These are phyloP conservation scores for Coprinellus micaceus DNA, from an alignment of 768 basidiomycete species.

Conservation along the genomic window DNA sequence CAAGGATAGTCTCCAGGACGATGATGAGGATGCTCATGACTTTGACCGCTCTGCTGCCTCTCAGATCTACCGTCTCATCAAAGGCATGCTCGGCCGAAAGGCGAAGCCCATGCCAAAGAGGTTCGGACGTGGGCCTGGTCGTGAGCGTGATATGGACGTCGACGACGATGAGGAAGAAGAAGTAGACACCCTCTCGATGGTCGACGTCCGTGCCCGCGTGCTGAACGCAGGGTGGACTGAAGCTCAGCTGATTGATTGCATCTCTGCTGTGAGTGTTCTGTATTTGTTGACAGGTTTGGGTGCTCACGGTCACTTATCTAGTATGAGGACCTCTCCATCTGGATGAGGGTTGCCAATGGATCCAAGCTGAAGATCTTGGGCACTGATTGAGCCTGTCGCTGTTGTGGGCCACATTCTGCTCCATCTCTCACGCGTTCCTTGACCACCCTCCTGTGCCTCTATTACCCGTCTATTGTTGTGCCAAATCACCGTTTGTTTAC, in stretches of 20 bases:
- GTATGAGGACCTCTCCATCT: conserved; percentile 86
- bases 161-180: conserved; percentile 69
- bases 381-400: conserved; percentile 14
- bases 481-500: neutral
- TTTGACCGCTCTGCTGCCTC: conserved; percentile 76
- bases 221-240: conserved; percentile 89
- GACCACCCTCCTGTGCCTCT: too few species aligned
- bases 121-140: conserved; percentile 64
- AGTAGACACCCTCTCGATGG: conserved; percentile 73
- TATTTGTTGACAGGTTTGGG: conserved; percentile 15
- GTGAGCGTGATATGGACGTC: conserved; percentile 66
- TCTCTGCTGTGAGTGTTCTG: conserved; percentile 57
- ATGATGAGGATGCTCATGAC: conserved; percentile 64
- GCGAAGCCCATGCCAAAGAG: conserved; percentile 38
- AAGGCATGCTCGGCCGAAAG: conserved; percentile 64
- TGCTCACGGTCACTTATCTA: conserved; percentile 25
- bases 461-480: neutral
- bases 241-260: conserved; percentile 81
- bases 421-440: conserved; percentile 7
- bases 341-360: conserved; percentile 78
- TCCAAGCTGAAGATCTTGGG: conserved; percentile 72
- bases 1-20: conserved; percentile 86
- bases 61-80: conserved; percentile 89
- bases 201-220: conserved; percentile 84
- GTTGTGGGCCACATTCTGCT: conserved; percentile 1